Base-by-base conservation (phyloP, 1,284 basidiomycete species). In the Ceraceosorus guamensis region DNA sequence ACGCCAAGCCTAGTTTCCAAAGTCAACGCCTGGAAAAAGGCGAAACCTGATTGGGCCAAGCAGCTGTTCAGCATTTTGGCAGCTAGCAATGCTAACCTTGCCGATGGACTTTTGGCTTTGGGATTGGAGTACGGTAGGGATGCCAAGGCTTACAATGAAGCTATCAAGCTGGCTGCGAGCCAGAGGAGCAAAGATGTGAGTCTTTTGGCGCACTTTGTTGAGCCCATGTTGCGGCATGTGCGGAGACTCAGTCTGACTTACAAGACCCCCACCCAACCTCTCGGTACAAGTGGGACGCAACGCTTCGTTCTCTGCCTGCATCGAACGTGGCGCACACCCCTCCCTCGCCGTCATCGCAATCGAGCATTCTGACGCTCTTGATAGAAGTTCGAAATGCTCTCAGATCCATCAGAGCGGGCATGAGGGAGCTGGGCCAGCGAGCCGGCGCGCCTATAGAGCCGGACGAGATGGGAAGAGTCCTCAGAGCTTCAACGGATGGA, bases 401-500 rank as follows among this genome's bases (percentile, higher is more conserved):
- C 24, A 71, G 91, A 85, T 81, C 80, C 46, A 87, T 93, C 47
- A 87, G 93, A 16, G 78, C 77, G 8, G 82, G 85, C 53, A 93
- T 97, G 89, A 86, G 87, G 61, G 80, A 83, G 61, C 91, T 98
- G 86, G 91, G 92, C n/a, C 77, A 79, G 3, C 79, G 82, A 1
- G 84, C 88, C 0, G 84, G 80, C 10, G 90, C 92, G 8, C 88
- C 89, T 8, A 92, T 99, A 62, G 95, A 99, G 76, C 95, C 95
- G 1, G 78, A 81, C 6, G 85, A 89, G 76, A 95, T 98, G 78
- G 91, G 89, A 0, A 78, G 81, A 41, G 82, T 99, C n/a, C 82
- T 99, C 48, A 85, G 96, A 72, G 81, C 82, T 6, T 93, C 89
- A 65, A 80, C 87, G 31, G 79, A 83, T 14, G 45, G 65, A 5